Evolutionary conservation across 2,329 filamentous ascomycete species (phyloP).

Genomic region (Stagonosporopsis rhizophila): DNA sequence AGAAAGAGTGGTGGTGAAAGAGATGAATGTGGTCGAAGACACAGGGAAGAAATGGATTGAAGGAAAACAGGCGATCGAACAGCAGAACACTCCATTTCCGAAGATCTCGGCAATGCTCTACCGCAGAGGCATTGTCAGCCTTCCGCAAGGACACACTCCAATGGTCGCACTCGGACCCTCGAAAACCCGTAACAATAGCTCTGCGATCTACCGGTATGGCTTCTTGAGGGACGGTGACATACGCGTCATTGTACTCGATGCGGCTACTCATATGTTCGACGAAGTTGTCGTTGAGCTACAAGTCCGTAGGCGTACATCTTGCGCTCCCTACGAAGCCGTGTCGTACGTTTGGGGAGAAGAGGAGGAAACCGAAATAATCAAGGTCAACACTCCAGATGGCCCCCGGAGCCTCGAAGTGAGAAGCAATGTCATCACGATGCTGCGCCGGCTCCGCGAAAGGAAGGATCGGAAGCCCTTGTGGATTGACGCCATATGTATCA

Average conservation of each 20-base stretch:
- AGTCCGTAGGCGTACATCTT: not conserved
- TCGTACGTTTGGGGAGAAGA: slow-evolving; percentile 1
- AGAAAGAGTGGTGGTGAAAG: too few relatives aligned
- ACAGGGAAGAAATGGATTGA: too few relatives aligned
- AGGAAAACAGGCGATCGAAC: too few relatives aligned
- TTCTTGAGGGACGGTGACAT: not conserved
- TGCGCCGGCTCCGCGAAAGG: not conserved
- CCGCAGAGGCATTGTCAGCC: not conserved
- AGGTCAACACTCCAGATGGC: not conserved
- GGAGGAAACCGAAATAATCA: not conserved
- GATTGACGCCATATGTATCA: slow-evolving; percentile 1
- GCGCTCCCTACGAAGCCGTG: not conserved
- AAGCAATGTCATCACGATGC: not conserved
- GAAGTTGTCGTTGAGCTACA: not conserved
- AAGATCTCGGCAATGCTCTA: not conserved
- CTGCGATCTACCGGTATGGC: not conserved
- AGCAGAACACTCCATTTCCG: too few relatives aligned
- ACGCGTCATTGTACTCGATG: not conserved
- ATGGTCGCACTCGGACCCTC: too few relatives aligned
- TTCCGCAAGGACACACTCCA: not conserved
- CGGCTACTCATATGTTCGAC: too few relatives aligned
- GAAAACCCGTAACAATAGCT: not conserved
- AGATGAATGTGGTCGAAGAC: too few relatives aligned
- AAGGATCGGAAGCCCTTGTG: not conserved
- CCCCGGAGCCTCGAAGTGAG: not conserved